Base-by-base conservation (phyloP, 371 early-diverging fungal species). In the Batrachochytrium dendrobatidis region DNA sequence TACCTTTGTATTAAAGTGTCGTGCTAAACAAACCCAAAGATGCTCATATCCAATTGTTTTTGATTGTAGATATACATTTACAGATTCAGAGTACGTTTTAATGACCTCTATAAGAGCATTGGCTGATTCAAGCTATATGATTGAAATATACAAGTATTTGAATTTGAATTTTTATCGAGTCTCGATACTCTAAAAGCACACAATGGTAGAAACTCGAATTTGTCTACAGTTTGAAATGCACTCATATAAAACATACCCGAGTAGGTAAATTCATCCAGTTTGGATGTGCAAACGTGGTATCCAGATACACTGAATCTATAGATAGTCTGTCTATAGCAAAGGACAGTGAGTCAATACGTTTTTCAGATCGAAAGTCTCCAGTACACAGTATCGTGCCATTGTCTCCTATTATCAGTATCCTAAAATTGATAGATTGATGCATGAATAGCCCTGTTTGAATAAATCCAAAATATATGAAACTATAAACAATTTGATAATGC, bases 281-380 rank as follows among this genome's bases (percentile, higher is more conserved):
- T 33, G 34, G 25, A 29, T 54, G 34, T 54, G 45, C 52, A 34
- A 68, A 68, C 15, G 68, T 68, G 24, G 68, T 60, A 35, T 68
- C 68, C 31, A 64, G 44, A 28, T 68, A 68, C 4, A 68, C 20
- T 4, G 49, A n/a, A 24, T 34, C 45, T 24, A 66, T 4, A 15
- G 24, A 24, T 39, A 34, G n/a, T 15, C 33, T 3, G 4, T 32
- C 49, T 15, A 28, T 20, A n/a, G 49, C 25, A 20, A 12, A 3
- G 17, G 7, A 15, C 34, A 31, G 2, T 4, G 44, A 30, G 4
- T 44, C 58, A 55, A 7, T 5, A 24, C 55, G 50, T 8, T n/a
- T 33, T 28, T 68, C 68, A 15, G 60, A 58, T 25, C 68, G 32
- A 18, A 64, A 7, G 58, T 68, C 68, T 46, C 68, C 68, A 4